A percentile compares a stretch with the other conserved stretches of the same genome.
phyloP scores from a whole-genome alignment of 2,329 filamentous ascomycete species.

The Sporothrix dimorphospora region DNA sequence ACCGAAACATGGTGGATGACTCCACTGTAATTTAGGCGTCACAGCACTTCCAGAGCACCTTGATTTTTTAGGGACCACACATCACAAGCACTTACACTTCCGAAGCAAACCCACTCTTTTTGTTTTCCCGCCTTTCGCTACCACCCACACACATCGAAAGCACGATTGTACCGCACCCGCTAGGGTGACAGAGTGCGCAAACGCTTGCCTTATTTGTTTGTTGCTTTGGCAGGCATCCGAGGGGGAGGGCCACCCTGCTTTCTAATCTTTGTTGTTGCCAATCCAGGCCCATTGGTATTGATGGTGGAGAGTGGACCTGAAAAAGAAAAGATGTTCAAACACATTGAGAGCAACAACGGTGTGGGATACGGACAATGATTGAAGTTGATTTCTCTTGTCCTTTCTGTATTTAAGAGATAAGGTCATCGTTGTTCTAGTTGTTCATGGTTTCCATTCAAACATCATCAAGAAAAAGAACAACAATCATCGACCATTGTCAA shows the following conservation, averaged over 20 bases:
- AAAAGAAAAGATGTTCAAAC: not conserved
- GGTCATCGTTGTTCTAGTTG: not conserved
- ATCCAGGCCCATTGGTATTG: not conserved
- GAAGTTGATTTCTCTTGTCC: not conserved
- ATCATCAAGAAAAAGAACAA: not conserved
- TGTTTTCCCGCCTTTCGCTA: not conserved
- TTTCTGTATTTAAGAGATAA: not conserved
- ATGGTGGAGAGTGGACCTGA: not conserved
- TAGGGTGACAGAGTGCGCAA: not conserved
- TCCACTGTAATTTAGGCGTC: not conserved
- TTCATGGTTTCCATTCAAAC: not conserved
- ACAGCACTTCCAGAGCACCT: constrained; percentile 1
- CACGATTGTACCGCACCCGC: not conserved
- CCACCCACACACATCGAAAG: not conserved
- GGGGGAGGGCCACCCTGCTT: not conserved
- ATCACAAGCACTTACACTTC: not conserved
- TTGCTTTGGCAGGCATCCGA: not conserved
- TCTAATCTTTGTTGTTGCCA: not conserved
- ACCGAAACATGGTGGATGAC: not conserved
- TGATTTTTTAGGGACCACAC: no score
- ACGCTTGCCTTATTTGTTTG: not conserved
- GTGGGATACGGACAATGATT: not conserved
- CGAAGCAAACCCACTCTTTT: not conserved
- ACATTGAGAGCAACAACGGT: not conserved
- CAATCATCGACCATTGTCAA: not conserved